Evolutionary conservation across 2,329 filamentous ascomycete species (phyloP), one percentile per base, ranked within the genome.

Genomic region (Proliferodiscus dingleyae): DNA sequence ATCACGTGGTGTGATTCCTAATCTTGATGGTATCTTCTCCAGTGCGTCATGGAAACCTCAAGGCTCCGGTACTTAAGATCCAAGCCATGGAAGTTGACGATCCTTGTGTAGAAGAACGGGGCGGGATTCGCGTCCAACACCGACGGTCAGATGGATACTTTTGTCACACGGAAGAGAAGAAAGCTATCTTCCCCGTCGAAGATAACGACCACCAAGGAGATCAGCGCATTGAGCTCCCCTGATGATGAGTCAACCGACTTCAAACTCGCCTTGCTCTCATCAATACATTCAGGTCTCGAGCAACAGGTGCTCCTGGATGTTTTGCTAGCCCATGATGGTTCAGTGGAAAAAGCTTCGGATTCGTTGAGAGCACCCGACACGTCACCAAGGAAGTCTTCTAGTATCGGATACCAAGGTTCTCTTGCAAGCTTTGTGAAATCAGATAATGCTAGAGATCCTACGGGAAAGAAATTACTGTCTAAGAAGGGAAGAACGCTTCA

Each of bases 401-500:
- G 46, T 42, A 15, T 56, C 49, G n/a, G 78, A 78, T 68, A 78
- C 18, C 85, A 89, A 62, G 78, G 75, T 18, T 88, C 84, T 0
- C 64, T 89, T 4, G 73, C 73, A 7, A 69, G 69, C 39, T 81
- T 81, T 34, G 33, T 55, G 2, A 41, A 36, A 10, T 38, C 37
- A 7, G 47, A 33, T 9, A 30, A 45, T 44, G 10, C 16, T 36
- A 18, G 30, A 10, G 49, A 47, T 2, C 57, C 36, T 45, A 38
- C 59, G 2, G 51, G 46, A 22, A 75, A 70, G 58, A 77, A 71
- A 53, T 52, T 75, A 0, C 67, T 87, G 49, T 82, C 85, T 0
- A 85, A 79, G 58, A 94, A 85, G 61, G 91, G 90, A 10, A 80
- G 81, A 56, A 96, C 91, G 0, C 67, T 97, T 2, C 86, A 91